phyloP scores from a whole-genome alignment of 2,329 filamentous ascomycete genomes.

The Ophiostoma quercus region DNA sequence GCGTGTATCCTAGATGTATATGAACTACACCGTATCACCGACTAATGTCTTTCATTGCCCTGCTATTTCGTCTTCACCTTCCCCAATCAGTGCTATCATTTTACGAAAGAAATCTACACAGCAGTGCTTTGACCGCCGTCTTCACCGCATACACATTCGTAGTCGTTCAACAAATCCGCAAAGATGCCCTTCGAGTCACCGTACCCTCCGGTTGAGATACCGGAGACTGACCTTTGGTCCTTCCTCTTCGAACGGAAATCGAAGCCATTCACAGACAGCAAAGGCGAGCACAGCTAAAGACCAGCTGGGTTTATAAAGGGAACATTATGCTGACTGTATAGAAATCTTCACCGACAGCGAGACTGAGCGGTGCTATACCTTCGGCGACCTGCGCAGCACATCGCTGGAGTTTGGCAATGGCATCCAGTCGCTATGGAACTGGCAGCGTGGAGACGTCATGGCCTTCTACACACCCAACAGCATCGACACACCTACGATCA shows the following conservation, averaged over 20 bases:
- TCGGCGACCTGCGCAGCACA: constrained; percentile 56
- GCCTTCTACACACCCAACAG: constrained; percentile 79
- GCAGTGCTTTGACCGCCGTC: background rate
- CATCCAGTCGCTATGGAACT: constrained; percentile 66
- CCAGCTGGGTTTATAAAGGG: too few relatives aligned
- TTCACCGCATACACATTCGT: background rate
- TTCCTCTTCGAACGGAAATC: constrained; percentile 69
- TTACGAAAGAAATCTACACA: background rate
- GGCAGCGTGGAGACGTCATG: constrained; percentile 78
- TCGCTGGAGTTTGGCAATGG: constrained; percentile 76
- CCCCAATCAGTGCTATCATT: too few relatives aligned
- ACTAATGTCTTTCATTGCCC: background rate
- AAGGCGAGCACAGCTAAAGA: constrained; percentile 47
- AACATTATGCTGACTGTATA: constrained; percentile 34
- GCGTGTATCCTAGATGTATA: background rate
- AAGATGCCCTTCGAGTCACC: constrained; percentile 67
- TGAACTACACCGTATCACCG: background rate
- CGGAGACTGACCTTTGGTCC: constrained; percentile 70
- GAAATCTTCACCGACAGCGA: constrained; percentile 74
- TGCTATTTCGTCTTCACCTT: background rate
- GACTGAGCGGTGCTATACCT: constrained; percentile 64
- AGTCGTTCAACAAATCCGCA: background rate
- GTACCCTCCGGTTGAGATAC: constrained; percentile 62
- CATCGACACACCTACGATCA: constrained; percentile 73
- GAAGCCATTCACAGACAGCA: constrained; percentile 62